Evolutionary conservation across 75 land plant species (phyloP).

Genomic region (Selaginella moellendorffii): DNA sequence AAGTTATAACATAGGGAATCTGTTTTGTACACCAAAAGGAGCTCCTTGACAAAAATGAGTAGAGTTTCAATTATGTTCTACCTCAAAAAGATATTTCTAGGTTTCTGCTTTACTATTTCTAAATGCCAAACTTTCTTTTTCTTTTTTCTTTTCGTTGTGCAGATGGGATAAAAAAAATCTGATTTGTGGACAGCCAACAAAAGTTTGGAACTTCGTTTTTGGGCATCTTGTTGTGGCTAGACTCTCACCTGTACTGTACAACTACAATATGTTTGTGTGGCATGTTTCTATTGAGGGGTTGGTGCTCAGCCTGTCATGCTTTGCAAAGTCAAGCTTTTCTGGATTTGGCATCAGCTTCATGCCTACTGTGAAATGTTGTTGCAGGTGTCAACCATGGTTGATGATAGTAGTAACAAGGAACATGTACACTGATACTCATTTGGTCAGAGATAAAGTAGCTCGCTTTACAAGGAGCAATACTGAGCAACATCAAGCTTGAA

Average conservation of each 20-base stretch:
- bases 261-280: constrained; percentile 31
- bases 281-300: neutral
- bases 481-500: constrained; percentile 82
- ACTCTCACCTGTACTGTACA: constrained; percentile 79
- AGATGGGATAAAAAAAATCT: neutral
- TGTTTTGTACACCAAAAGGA: constrained; percentile 68
- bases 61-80: constrained; percentile 76
- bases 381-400: constrained; percentile 12
- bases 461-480: constrained; percentile 29
- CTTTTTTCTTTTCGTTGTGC: no score
- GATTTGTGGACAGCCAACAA: constrained; percentile 15
- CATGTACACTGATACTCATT: neutral
- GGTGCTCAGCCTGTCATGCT: constrained; percentile 1
- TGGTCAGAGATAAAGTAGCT: neutral
- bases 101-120: constrained; percentile 16
- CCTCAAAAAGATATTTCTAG: constrained; percentile 94
- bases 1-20: constrained; percentile 60
- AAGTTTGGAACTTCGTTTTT: constrained; percentile 60
- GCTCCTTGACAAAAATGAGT: constrained; percentile 57
- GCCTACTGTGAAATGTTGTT: constrained; percentile 14
- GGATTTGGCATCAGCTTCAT: constrained; percentile 65
- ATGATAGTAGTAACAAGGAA: neutral
- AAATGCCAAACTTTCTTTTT: no score
- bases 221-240: constrained; percentile 93
- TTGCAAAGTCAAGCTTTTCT: constrained; percentile 32